Percentiles rank a stretch among this genome's conserved stretches.
These are phyloP conservation scores for Mucor plumbeus DNA, from an alignment of 371 early-diverging fungal species.

Conservation along the genomic window DNA sequence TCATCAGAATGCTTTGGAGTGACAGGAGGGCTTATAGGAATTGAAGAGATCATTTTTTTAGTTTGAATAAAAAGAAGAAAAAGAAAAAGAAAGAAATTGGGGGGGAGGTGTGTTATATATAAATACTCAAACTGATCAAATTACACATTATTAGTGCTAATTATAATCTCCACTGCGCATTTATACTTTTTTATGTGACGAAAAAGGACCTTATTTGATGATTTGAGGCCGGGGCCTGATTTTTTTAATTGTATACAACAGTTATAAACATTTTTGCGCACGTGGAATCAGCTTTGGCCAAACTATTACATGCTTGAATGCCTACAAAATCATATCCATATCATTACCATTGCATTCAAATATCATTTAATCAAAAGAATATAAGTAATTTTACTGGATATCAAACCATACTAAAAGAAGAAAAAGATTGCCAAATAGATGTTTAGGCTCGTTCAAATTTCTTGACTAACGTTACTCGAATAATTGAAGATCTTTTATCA, in stretches of 20 bases:
- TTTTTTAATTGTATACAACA: conserved; percentile 1
- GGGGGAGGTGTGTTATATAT: not conserved
- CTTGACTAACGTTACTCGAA: conserved; percentile 9
- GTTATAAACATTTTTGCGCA: not conserved
- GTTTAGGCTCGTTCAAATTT: conserved; percentile 1
- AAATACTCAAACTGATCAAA: conserved; percentile 5
- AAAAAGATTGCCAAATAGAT: not conserved
- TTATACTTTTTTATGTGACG: conserved; percentile 18
- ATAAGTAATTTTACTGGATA: not conserved
- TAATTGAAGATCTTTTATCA: conserved; percentile 9
- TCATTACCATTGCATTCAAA: not conserved
- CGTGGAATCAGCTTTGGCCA: not conserved
- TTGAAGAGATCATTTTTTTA: conserved; percentile 11
- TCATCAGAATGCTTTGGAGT: conserved; percentile 27
- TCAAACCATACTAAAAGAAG: conserved; percentile 5
- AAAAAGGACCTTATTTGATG: conserved; percentile 5
- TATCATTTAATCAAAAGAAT: not conserved
- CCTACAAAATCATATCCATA: not conserved
- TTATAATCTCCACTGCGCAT: conserved; percentile 11
- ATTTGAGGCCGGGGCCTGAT: conserved; percentile 24
- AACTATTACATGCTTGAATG: not conserved
- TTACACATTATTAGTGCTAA: not conserved
- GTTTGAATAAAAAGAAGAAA: not conserved
- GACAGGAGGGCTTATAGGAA: conserved; percentile 33
- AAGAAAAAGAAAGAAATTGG: conserved; percentile 12